These are phyloP conservation scores for Fusarium chaquense DNA, from an alignment of 2,329 filamentous ascomycete genomes.

Conservation along the genomic window DNA sequence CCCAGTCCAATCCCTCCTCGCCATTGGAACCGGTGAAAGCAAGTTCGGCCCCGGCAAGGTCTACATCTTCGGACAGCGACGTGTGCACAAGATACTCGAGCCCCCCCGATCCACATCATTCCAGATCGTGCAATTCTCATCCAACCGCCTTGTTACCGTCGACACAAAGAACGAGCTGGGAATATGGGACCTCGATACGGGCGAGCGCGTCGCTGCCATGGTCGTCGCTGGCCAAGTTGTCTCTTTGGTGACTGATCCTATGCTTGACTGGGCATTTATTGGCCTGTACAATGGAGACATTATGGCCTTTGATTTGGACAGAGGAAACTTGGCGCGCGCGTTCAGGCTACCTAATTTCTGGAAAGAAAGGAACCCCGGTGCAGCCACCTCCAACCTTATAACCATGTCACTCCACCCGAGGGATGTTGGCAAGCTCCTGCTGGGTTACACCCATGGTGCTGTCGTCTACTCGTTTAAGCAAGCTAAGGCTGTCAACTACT, in stretches of 20 bases:
- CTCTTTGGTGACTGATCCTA: slow-evolving; percentile 83
- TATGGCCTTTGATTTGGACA: slow-evolving; percentile 92
- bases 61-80: slow-evolving; percentile 85
- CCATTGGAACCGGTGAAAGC: slow-evolving; percentile 89
- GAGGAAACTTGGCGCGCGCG: slow-evolving; percentile 74
- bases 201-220: slow-evolving; percentile 74
- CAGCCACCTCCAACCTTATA: slow-evolving; percentile 72
- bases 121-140: slow-evolving; percentile 83
- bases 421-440: slow-evolving; percentile 90
- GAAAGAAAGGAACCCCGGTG: slow-evolving; percentile 76
- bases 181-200: slow-evolving; percentile 83
- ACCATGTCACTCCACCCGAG: slow-evolving; percentile 88
- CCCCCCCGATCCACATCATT: slow-evolving; percentile 80
- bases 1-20: slow-evolving; percentile 91
- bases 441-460: slow-evolving; percentile 90
- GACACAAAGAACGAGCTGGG: slow-evolving; percentile 88
- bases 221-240: slow-evolving; percentile 82
- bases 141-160: slow-evolving; percentile 84
- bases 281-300: slow-evolving; percentile 87
- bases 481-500: slow-evolving; percentile 80
- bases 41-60: slow-evolving; percentile 88
- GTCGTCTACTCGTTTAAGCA: slow-evolving; percentile 96
- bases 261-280: slow-evolving; percentile 92
- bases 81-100: slow-evolving; percentile 80
- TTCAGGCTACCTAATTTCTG: slow-evolving; percentile 92